Conservation (phyloP, 805 yeast species). For the Metschnikowia picachoensis region DNA sequence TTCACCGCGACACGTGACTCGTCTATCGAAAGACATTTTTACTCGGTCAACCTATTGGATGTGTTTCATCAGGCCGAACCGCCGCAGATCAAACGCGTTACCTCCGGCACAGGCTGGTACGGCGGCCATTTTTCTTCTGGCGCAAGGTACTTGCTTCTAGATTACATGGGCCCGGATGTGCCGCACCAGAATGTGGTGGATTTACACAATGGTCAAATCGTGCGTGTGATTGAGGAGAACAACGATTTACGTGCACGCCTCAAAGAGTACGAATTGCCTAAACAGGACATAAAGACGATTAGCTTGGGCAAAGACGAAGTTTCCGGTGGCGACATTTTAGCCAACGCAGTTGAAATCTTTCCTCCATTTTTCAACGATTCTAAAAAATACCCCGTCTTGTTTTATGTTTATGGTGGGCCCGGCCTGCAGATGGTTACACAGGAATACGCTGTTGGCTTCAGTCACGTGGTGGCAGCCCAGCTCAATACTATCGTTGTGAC, state of each 20-base stretch:
- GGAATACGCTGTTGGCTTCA: slow-evolving; percentile 57
- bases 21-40: slow-evolving; percentile 80
- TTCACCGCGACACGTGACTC: slow-evolving; percentile 74
- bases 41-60: slow-evolving; percentile 54
- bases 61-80: slow-evolving; percentile 35
- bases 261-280: slow-evolving; percentile 53
- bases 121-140: slow-evolving; percentile 77
- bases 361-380: slow-evolving; percentile 67
- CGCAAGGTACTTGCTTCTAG: slow-evolving; percentile 62
- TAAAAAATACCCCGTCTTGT: slow-evolving; percentile 76
- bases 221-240: slow-evolving; percentile 47
- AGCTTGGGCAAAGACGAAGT: slow-evolving; percentile 49
- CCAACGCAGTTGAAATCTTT: slow-evolving; percentile 69
- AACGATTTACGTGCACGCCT: slow-evolving; percentile 37
- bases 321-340: slow-evolving; percentile 42
- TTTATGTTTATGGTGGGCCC: slow-evolving; percentile 94
- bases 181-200: slow-evolving; percentile 74
- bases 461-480: slow-evolving; percentile 72
- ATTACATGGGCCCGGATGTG: slow-evolving; percentile 73
- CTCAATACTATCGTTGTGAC: slow-evolving; percentile 84
- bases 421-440: slow-evolving; percentile 80
- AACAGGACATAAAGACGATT: slow-evolving; percentile 48
- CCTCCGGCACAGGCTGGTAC: slow-evolving; percentile 51
- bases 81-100: slow-evolving; percentile 29
- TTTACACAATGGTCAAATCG: slow-evolving; percentile 26